A percentile compares a stretch with the other conserved stretches of the same genome.
Evolutionary conservation across 768 basidiomycete genomes (phyloP).

Genomic region (Mycena latifolia): DNA sequence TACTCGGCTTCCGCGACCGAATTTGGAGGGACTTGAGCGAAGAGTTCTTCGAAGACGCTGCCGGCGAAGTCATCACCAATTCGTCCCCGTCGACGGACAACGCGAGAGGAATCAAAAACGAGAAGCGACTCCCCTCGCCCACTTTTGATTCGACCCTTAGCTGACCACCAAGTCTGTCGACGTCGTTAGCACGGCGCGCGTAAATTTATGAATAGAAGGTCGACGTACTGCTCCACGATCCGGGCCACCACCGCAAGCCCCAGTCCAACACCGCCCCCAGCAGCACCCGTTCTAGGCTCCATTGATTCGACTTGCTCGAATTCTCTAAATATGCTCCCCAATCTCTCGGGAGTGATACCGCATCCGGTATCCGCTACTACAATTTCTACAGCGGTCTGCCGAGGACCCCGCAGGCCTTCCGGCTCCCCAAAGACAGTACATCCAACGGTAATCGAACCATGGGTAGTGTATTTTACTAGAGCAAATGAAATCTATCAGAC

Average conservation of each 20-base stretch:
- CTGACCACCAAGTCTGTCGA: slow-evolving; percentile 70
- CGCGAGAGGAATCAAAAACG: slow-evolving; percentile 75
- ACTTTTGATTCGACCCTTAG: slow-evolving; percentile 81
- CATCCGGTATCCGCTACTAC: slow-evolving; percentile 79
- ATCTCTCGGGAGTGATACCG: slow-evolving; percentile 74
- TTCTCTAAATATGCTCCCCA: slow-evolving; percentile 84
- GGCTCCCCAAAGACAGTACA: slow-evolving; percentile 67
- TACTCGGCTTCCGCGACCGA: slow-evolving; percentile 44
- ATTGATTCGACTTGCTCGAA: slow-evolving; percentile 81
- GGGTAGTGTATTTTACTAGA: slow-evolving; percentile 77
- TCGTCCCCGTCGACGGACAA: slow-evolving; percentile 46
- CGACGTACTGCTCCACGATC: slow-evolving; percentile 71
- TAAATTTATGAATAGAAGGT: not conserved
- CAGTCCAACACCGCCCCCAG: slow-evolving; percentile 65
- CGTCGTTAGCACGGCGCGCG: not conserved
- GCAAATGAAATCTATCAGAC: slow-evolving; percentile 9
- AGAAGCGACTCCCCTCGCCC: slow-evolving; percentile 76
- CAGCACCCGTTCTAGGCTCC: slow-evolving; percentile 48
- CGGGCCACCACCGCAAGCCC: slow-evolving; percentile 86
- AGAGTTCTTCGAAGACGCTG: slow-evolving; percentile 35
- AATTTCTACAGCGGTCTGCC: slow-evolving; percentile 74
- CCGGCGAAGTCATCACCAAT: slow-evolving; percentile 37
- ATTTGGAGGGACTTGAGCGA: slow-evolving; percentile 31
- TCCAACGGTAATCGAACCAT: slow-evolving; percentile 71
- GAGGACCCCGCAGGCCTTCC: slow-evolving; percentile 57